Base-by-base conservation (phyloP, 2,329 filamentous ascomycete species). In the Penicillium sp. region DNA sequence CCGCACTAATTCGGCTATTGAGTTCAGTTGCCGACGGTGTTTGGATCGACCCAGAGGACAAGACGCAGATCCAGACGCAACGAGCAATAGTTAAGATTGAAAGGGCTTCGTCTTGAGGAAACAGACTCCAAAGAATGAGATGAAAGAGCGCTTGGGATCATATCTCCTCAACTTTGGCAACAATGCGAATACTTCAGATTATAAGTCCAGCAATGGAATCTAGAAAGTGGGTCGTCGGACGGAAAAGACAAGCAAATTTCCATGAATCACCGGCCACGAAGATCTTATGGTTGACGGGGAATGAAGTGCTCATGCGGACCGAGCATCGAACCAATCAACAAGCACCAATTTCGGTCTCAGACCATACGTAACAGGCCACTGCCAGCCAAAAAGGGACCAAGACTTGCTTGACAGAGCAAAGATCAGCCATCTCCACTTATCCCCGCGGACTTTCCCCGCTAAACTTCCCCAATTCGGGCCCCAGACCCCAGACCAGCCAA, bases 381-480 rank as follows among this genome's bases (percentile, higher is more conserved):
- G 25, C 10, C 25, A 13, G 9, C 6, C 10, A 18, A 40, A 22
- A 47, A 22, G 48, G 43, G 43, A 47, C 38, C 39, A 43, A 45
- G 39, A 43, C 44, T 22, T 22, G 18, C 5, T n/a, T 5, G 18
- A 27, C 25, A n/a, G 25, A 27, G 25, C 12, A 27, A 23, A 16
- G 13, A 14, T 5, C 0, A 5, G 17, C 33, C 12, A 26, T 43
- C 42, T 30, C 42, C 45, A 42, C 39, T 15, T 26, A 15, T 30
- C 44, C 47, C 41, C 44, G 39, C 37, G 41, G 32, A 23, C 11
- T 12, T 13, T 44, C 44, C 50, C 42, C 39, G 39, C 23, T 16
- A 18, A 34, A 36, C 45, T 44, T 42, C 48, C 44, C 46, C 48
- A 40, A 45, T 32, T 32, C 13, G 30, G 38, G 27, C 44, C 46